These are phyloP conservation scores for Chlorella sorokiniana DNA, from an alignment of 139 green algal species.

Conservation along the genomic window DNA sequence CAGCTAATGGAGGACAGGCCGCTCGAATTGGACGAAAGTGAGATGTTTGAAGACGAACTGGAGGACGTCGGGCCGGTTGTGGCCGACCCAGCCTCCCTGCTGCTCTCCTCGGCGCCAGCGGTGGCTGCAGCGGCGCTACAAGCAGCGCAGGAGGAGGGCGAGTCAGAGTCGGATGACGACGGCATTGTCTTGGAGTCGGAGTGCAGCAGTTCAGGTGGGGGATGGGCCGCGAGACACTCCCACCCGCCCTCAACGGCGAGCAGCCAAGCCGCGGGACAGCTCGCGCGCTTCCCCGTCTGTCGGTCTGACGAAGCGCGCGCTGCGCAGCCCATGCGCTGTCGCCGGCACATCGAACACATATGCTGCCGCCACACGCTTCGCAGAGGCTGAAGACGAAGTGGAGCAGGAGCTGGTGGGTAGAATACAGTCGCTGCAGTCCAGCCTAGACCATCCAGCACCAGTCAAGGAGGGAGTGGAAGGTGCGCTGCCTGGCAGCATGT, in stretches of 20 bases:
- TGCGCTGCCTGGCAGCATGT: background rate
- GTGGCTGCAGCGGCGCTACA: background rate
- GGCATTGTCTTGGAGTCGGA: conserved; percentile 28
- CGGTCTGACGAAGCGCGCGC: too few relatives aligned
- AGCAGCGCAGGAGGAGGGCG: background rate
- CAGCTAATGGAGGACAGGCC: background rate
- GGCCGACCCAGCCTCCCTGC: background rate
- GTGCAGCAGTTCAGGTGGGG: conserved; percentile 17
- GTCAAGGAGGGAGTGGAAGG: background rate
- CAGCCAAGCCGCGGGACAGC: too few relatives aligned
- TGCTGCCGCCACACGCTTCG: background rate
- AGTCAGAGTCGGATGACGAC: conserved; percentile 8
- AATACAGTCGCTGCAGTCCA: conserved; percentile 23
- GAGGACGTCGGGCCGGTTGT: background rate
- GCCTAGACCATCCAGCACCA: background rate
- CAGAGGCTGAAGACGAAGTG: conserved; percentile 22
- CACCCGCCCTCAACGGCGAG: too few relatives aligned
- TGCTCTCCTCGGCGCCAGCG: background rate
- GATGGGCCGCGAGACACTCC: background rate
- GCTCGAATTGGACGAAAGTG: conserved; percentile 36
- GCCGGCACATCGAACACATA: too few relatives aligned
- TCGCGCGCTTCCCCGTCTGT: too few relatives aligned
- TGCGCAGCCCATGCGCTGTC: too few relatives aligned
- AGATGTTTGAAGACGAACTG: conserved; percentile 28
- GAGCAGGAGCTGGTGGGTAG: background rate